Percentiles rank a stretch among this genome's conserved stretches.
These are phyloP conservation scores for Irpex sp. DNA, from an alignment of 1,284 basidiomycete species.

Conservation along the genomic window DNA sequence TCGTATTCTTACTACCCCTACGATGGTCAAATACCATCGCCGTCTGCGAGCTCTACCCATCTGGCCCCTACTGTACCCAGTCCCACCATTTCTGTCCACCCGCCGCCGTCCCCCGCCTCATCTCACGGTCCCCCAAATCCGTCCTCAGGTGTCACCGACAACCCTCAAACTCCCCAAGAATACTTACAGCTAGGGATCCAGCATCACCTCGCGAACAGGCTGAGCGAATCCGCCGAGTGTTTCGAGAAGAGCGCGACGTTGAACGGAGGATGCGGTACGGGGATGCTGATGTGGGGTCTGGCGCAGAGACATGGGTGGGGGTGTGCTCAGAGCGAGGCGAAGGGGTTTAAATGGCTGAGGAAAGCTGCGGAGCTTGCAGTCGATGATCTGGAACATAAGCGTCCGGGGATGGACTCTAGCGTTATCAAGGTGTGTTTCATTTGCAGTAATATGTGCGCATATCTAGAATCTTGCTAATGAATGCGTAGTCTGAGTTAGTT, in stretches of 20 bases:
- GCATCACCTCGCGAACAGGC: conserved; percentile 76
- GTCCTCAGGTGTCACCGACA: conserved; percentile 14
- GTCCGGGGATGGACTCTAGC: conserved; percentile 34
- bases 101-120: conserved; percentile 10
- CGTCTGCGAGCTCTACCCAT: conserved; percentile 1
- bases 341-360: conserved; percentile 81
- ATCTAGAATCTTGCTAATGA: neutral
- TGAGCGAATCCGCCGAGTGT: conserved; percentile 69
- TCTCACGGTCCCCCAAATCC: conserved; percentile 11
- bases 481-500: conserved; percentile 69
- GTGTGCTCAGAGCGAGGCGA: conserved; percentile 69
- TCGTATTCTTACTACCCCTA: conserved; percentile 63
- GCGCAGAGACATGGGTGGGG: conserved; percentile 91
- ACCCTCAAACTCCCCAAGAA: conserved; percentile 47
- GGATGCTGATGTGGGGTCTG: conserved; percentile 92
- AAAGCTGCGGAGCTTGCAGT: conserved; percentile 81
- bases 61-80: conserved; percentile 14
- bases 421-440: conserved; percentile 40
- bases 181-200: conserved; percentile 76
- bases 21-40: conserved; percentile 33
- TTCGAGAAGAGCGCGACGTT: conserved; percentile 81
- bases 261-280: conserved; percentile 79
- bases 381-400: conserved; percentile 66
- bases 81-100: conserved; percentile 1
- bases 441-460: neutral